A percentile compares a stretch with the other conserved stretches of the same genome.
These are phyloP conservation scores for Xylariaceae sp. DNA, from an alignment of 2,329 filamentous ascomycete species.

Conservation along the genomic window DNA sequence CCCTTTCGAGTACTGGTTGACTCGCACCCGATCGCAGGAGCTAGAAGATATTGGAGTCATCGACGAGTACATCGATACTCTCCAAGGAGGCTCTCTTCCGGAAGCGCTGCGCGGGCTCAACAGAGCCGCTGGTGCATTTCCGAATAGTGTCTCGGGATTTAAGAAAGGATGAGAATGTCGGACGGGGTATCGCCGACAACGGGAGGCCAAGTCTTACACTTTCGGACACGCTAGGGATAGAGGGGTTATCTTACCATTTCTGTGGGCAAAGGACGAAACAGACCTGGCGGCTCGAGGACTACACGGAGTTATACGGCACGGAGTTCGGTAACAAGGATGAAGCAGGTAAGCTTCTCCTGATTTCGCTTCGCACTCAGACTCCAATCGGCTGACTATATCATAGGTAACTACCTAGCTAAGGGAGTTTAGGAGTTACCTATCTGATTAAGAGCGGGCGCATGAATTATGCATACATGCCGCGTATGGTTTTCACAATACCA, in stretches of 20 bases:
- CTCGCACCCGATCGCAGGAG: conserved; percentile 43
- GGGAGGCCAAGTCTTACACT: neutral
- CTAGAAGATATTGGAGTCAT: conserved; percentile 40
- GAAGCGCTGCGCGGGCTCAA: conserved; percentile 39
- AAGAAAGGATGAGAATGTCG: too few species aligned
- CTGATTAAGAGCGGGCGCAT: neutral
- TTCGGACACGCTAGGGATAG: too few species aligned
- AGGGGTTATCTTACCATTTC: neutral
- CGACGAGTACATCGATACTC: conserved; percentile 40
- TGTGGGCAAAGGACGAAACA: neutral
- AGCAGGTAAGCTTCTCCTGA: neutral
- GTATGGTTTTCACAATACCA: neutral
- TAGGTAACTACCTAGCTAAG: neutral
- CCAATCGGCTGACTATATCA: neutral
- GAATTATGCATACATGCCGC: neutral
- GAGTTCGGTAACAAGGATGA: neutral
- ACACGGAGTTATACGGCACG: neutral
- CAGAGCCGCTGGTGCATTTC: conserved; percentile 40
- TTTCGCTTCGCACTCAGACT: neutral
- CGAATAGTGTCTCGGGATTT: conserved; percentile 27
- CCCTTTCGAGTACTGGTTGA: conserved; percentile 52
- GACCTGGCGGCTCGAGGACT: neutral
- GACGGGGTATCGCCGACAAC: neutral
- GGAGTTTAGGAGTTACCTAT: neutral
- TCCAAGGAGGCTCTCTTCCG: conserved; percentile 43